Evolutionary conservation across 176 grass and related monocot genomes (phyloP), one percentile per base, ranked within the genome.

Genomic region (Oryza punctata): DNA sequence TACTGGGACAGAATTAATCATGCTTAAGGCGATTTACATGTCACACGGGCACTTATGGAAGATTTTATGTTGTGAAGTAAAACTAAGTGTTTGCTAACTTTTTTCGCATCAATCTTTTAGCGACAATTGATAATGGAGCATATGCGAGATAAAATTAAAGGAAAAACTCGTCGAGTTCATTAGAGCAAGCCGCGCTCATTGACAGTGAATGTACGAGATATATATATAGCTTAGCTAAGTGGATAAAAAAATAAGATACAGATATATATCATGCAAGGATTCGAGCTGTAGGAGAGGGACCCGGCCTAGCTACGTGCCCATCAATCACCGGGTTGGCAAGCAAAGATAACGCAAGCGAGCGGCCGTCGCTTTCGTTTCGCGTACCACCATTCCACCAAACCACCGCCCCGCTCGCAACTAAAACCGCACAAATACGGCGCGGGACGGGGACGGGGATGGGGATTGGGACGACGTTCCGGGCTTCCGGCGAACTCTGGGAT

Each of bases 301-400:
- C 13, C 33, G 33, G 33, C 33, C 0, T 35, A 6, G 33, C 46
- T 16, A 49, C 46, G 14, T 49, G 46, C 57, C 3, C 57, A 13
- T 83, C 59, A 21, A 25, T 27, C 41, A 65, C 66, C 27, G 3
- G 3, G 26, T 59, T 50, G 46, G 46, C 66, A 69, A 37, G 65
- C 77, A n/a, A 29, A 46, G 43, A 73, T 49, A 75, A 72, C 72
- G 16, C 16, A 19, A 52, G 49, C 16, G 5, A 52, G 14, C 38
- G 45, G 63, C 32, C 38, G 37, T 73, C 69, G 6, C 54, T 82
- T 64, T 82, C 68, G 33, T 82, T 63, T 59, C 49, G 24, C 59
- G 7, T 65, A 65, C 54, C 47, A 18, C 47, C 47, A 43, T 43
- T 43, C 13, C 45, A 44, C 19, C 79, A 49, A 59, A 67, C 65